Base-by-base conservation (phyloP, 2,329 filamentous ascomycete species). In the Orbilia quercus region DNA sequence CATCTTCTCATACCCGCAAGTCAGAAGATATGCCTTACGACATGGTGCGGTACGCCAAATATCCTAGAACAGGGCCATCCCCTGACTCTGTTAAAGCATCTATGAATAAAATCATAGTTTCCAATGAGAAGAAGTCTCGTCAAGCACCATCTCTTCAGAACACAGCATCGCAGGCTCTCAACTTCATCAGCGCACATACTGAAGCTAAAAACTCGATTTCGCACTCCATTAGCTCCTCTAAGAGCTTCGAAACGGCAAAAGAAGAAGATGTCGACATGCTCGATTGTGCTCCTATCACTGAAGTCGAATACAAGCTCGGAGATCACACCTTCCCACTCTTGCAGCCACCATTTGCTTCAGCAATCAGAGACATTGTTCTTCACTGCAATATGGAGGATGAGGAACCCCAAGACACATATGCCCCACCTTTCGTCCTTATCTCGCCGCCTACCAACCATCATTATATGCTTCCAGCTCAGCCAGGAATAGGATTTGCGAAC, bases 41-140 rank as follows among this genome's bases (percentile, higher is more conserved):
- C 28, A 36, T 71, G 4, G 36, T n/a, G 1, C 38, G 58, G n/a
- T 71, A 62, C 28, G 66, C 58, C 14, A 31, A 11, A 2, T 71
- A 71, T 45, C 66, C 66, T 11, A 50, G 66, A 7, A 28, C 3
- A 7, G 18, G n/a, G 1, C 5, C 25, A 4, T 55, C 44, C 7
- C 16, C 36, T 18, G 16, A 44, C 7, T 18, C 9, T 28, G 23
- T 54, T 6, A n/a, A n/a, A 42, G 20, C 11, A 5, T 31, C 28
- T 42, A 42, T 42, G 9, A 9, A 4, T 9, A 4, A 9, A 31
- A 31, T 31, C 28, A 4, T 31, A 31, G 12, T 3, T 18, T 42
- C 38, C 14, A 12, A 18, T 14, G 12, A 14, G 14, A 18, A 14
- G 14, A 14, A 14, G 12, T 4, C 16, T 42, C 38, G 3, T 18